Base-by-base conservation (phyloP, 768 basidiomycete species). In the Trametes villosa region DNA sequence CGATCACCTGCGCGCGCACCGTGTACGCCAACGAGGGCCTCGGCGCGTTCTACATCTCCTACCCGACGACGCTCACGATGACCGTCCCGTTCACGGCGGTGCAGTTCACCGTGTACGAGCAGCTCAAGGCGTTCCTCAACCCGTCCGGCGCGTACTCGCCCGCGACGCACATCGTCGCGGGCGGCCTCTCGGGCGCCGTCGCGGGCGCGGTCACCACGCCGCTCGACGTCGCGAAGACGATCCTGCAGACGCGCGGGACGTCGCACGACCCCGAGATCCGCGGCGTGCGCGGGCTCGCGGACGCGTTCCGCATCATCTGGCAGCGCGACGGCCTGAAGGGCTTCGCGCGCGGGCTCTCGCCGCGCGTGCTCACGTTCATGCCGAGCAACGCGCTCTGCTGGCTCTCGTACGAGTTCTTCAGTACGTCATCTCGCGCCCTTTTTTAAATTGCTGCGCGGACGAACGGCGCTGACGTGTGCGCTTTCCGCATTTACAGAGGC, bases 391-490 rank as follows among this genome's bases (percentile, higher is more conserved):
- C 97, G 11, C 80, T 99, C 49, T 96, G 92, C 76, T 99, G 96
- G 97, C 79, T 96, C 72, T 96, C 94, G 53, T 96, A 98, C 70
- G 96, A 98, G 76, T 97, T 96, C 78, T 97, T 97, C 84, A 97
- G 95, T 96, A 73, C 78, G 95, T 87, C 24, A 13, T n/a, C 13
- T 38, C 13, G 13, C 15, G 33, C 8, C 13, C 36, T 38, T 38
- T 13, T 20, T 4, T 12, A 22, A 33, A 30, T 8, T 13, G 8
- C 4, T 38, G 36, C 36, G 36, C 36, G 8, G 13, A 3, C 13
- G 36, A 18, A 38, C 15, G 13, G 11, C 12, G 34, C 57, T 58
- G 52, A 63, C 59, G 52, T 18, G 45, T 38, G 44, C n/a, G 38
- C 29, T 34, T 50, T n/a, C n/a, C n/a, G n/a, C n/a, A n/a, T n/a